Base-by-base conservation (phyloP, 176 grass and related monocot species). In the Stipa capillata region DNA sequence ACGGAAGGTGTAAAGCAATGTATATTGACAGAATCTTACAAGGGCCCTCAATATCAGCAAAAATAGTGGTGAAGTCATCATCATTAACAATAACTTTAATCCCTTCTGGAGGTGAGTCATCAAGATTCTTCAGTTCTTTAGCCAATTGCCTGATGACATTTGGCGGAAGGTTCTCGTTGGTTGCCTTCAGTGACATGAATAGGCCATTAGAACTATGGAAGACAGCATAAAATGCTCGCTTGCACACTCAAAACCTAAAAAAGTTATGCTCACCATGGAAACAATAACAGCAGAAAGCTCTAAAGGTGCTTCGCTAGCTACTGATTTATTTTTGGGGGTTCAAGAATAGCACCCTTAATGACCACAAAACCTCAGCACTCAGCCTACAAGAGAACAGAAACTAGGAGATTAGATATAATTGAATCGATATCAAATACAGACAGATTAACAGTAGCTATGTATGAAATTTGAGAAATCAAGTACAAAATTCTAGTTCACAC, bases 91-190 rank as follows among this genome's bases (percentile, higher is more conserved):
- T 84, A 55, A 93, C 91, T 58, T 89, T 93, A 69, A 97, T 97
- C 64, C 94, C 94, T 91, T 97, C 94, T 65, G 91, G 91, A 87
- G 94, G 91, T 52, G 91, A 85, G 71, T 97, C 91, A 54, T 97
- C 91, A 48, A 97, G 84, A 74, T 93, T 97, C 82, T 97, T 97
- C 73, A 93, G 43, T 80, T 93, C 91, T 70, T 97, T 97, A 37
- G 89, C 91, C 41, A 97, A 80, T 85, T 97, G 94, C 45, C 76
- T 97, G 84, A 97, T 91, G 24, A 97, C 94, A 88, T 87, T 97
- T 64, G 91, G 94, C 15, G 91, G 91, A 31, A 97, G 86, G 45
- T 93, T 97, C 66, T 97, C 94, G 61, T 97, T 97, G 69, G 94
- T 91, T 73, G 94, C 91, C 91, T 97, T 85, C 72, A 90, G 55